Evolutionary conservation across 176 grass and related monocot species (phyloP), one percentile per base, ranked within the genome.

Genomic region (Carex myosuroides): DNA sequence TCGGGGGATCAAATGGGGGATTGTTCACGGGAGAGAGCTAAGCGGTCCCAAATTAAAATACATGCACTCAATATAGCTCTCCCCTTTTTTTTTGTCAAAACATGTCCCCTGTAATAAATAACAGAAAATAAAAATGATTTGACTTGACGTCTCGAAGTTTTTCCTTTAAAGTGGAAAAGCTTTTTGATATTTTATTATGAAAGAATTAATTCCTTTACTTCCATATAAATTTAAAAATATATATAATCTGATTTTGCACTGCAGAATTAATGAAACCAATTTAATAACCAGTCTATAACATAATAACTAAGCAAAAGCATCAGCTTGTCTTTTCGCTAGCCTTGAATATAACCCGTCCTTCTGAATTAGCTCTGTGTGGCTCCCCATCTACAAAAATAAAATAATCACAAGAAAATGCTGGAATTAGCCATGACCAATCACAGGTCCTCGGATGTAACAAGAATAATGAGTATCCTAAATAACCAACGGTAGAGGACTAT

Each of bases 331-430:
- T 88, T 72, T 91, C 11, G 84, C 91, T 88, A 99, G 68, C 87
- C 92, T 94, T 85, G 96, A 94, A 85, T 95, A 99, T 69, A 99
- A 87, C 24, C 96, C 96, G 81, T 90, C 84, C 37, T 82, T 91
- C 70, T 90, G 87, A 89, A 99, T 78, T 74, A 99, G 91, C 56
- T 99, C 91, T 9, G 13, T 87, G 58, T 99, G 96, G 82, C 83
- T 90, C 17, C 96, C 96, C 24, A 92, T 89, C 96, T 99, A 89
- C 82, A 90, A 44, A 44, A 70, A 42, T 42, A 18, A 26, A 59
- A 50, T 53, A 76, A 54, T 76, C 5, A 5, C 72, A 55, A 39
- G 11, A 26, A 17, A 76, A 6, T 17, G 5, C 13, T 55, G 44
- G 6, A 50, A 76, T 30, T 30, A 76, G 48, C n/a, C 20, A 54